Evolutionary conservation across 805 yeast species (phyloP).

Genomic region (Wickerhamiella alocasiicola): DNA sequence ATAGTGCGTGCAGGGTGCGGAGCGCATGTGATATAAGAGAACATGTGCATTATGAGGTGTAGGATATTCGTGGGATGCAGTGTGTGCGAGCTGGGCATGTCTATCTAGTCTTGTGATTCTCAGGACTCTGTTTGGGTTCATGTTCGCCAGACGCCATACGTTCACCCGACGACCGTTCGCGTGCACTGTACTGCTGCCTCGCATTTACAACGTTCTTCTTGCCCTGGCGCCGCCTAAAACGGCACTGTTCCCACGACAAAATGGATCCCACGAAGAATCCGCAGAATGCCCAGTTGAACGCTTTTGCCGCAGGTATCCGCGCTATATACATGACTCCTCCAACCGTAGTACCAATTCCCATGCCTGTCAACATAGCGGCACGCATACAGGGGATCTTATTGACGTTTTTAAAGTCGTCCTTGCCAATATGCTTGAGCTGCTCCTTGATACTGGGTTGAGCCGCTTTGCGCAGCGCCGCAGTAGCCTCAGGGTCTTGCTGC

Average conservation of each 20-base stretch:
- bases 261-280: slow-evolving; percentile 70
- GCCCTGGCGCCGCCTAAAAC: slow-evolving; percentile 54
- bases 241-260: slow-evolving; percentile 89
- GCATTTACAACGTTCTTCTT: slow-evolving; percentile 59
- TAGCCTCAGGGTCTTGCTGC: slow-evolving; percentile 21
- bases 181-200: slow-evolving; percentile 32
- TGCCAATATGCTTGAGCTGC: slow-evolving; percentile 18
- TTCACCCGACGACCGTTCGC: no score
- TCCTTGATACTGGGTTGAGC: slow-evolving; percentile 17
- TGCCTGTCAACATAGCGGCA: slow-evolving; percentile 28
- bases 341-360: slow-evolving; percentile 25
- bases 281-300: slow-evolving; percentile 73
- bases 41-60: no score
- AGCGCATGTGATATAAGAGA: no score
- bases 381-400: slow-evolving; percentile 29
- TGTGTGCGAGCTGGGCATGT: no score
- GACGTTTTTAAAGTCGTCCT: slow-evolving; percentile 25
- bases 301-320: slow-evolving; percentile 29
- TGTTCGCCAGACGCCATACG: no score
- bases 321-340: slow-evolving; percentile 23
- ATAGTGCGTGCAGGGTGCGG: no score
- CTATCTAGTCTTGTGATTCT: no score
- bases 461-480: slow-evolving; percentile 12
- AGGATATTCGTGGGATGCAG: no score
- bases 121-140: no score